Conservation (phyloP, 2,329 filamentous ascomycete genomes). For the Tricladium varicosporioides region DNA sequence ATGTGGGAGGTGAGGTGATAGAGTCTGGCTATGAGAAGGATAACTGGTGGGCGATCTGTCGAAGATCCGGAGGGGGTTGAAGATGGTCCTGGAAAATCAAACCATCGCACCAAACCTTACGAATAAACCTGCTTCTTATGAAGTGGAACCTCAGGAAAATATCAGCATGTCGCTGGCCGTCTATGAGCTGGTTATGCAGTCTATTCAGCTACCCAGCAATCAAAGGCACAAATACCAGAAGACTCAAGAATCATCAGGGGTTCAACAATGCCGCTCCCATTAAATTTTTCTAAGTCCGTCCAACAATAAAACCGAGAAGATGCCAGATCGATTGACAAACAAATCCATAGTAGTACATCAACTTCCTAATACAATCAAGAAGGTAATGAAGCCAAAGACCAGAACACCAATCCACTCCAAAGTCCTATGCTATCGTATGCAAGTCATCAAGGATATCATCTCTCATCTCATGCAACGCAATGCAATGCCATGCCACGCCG, state of each 20-base stretch:
- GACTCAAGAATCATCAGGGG: neutral
- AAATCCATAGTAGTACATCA: constrained; percentile 12
- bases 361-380: constrained; percentile 28
- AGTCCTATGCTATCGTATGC: constrained; percentile 14
- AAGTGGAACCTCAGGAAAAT: neutral
- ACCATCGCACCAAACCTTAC: neutral
- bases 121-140: neutral
- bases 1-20: constrained; percentile 72
- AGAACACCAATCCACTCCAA: constrained; percentile 14
- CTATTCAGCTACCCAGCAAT: neutral
- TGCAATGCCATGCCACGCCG: constrained; percentile 16
- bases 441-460: constrained; percentile 21
- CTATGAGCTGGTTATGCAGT: no score
- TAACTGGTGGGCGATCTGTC: constrained; percentile 88
- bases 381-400: constrained; percentile 13
- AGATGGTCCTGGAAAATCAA: neutral
- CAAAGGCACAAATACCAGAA: neutral
- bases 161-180: no score
- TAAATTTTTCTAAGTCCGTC: neutral
- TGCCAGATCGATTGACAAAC: neutral
- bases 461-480: constrained; percentile 10
- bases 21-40: constrained; percentile 91
- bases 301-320: neutral
- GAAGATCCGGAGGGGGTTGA: constrained; percentile 3
- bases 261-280: neutral